Evolutionary conservation across 2,329 filamentous ascomycete species (phyloP).

Genomic region (Elsinoe necatrix): DNA sequence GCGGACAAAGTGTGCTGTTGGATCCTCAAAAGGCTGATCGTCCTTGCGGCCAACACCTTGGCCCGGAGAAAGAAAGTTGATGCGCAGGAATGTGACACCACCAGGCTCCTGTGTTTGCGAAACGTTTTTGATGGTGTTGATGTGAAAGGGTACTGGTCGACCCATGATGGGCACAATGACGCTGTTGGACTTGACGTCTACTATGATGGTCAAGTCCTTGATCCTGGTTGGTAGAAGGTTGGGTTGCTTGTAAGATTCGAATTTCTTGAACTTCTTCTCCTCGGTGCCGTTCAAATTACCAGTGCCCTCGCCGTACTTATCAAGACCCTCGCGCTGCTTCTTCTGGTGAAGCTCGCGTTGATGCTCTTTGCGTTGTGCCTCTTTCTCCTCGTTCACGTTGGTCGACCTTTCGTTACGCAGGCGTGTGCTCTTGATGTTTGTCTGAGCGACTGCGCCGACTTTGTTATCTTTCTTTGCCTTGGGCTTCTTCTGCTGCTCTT

Average conservation of each 20-base stretch:
- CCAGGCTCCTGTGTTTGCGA: slow-evolving; percentile 88
- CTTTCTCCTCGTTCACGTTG: slow-evolving; percentile 80
- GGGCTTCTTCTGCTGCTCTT: slow-evolving; percentile 72
- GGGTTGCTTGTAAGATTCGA: slow-evolving; percentile 97
- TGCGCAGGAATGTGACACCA: slow-evolving; percentile 84
- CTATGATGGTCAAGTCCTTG: slow-evolving; percentile 78
- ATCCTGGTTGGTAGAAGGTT: slow-evolving; percentile 81
- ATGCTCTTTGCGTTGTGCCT: slow-evolving; percentile 78
- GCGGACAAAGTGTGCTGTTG: slow-evolving; percentile 87
- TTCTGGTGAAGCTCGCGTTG: slow-evolving; percentile 81
- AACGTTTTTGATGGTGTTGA: slow-evolving; percentile 96
- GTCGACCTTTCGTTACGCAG: slow-evolving; percentile 84
- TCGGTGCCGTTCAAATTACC: slow-evolving; percentile 80
- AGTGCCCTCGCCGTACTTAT: slow-evolving; percentile 76
- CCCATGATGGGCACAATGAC: slow-evolving; percentile 96
- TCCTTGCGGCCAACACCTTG: slow-evolving; percentile 96
- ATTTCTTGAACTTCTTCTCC: slow-evolving; percentile 97
- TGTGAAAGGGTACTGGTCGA: slow-evolving; percentile 93
- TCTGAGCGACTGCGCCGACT: slow-evolving; percentile 79
- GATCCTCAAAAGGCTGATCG: slow-evolving; percentile 90
- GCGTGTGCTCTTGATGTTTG: slow-evolving; percentile 91
- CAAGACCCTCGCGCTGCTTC: slow-evolving; percentile 83
- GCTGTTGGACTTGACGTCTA: slow-evolving; percentile 83
- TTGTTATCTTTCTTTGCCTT: slow-evolving; percentile 79
- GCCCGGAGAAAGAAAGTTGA: slow-evolving; percentile 95